Evolutionary conservation across 2,329 filamentous ascomycete species (phyloP), one percentile per base, ranked within the genome.

Genomic region (Aaosphaeria arxii): DNA sequence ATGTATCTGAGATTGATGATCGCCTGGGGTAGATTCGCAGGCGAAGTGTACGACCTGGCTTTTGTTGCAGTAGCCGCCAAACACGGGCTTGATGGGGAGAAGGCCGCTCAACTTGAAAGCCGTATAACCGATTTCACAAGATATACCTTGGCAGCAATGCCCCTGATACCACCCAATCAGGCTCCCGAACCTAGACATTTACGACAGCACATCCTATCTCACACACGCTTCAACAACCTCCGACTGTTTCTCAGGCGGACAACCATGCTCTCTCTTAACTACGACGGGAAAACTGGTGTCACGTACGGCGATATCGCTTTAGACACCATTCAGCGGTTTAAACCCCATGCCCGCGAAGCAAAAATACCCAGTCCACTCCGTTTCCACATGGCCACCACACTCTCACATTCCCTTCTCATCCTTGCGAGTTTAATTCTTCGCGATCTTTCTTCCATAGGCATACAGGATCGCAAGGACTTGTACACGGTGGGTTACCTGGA

Each of bases 221-320:
- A 51, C 6, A 52, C 57, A 28, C 56, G 54, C 45, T 49, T 61
- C 41, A 51, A 58, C 13, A 56, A 61, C 32, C 51, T 67, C 30
- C 51, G 57, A 11, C 52, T 71, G 30, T 49, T 61, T 13, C 51
- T 64, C 38, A 42, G 54, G 38, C 57, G 66, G 11, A 46, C 54
- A 43, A 49, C 42, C 39, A 50, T 67, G 52, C 49, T 62, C 2
- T 55, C 61, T 6, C 44, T 69, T 42, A 47, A 57, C 28, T 62
- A 60, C 36, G 55, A 61, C 42, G 42, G 43, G 1, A 43, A 42
- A 5, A 54, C 46, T 2, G 57, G 46, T 1, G 45, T 45, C 13
- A 32, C 51, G 11, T 62, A 55, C 40, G 51, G 51, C 31, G 46
- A 52, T 24, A 30, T 66, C 2, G 61, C 56, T 30, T 4, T 55